phyloP scores from a whole-genome alignment of 2,329 filamentous ascomycete genomes.

The Stemphylium vesicarium region DNA sequence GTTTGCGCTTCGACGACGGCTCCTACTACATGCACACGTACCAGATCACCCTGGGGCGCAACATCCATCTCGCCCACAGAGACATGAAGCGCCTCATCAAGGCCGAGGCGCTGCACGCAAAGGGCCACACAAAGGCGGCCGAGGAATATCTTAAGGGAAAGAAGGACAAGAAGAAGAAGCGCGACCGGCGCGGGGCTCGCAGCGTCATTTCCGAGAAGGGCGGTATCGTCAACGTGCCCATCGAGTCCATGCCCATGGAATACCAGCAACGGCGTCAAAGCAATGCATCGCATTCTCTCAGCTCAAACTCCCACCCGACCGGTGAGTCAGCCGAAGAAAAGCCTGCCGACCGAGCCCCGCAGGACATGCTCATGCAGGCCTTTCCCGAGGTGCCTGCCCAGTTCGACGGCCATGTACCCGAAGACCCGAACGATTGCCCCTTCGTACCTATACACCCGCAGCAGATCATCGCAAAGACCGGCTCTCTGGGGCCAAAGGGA shows the following conservation, averaged over 20 bases:
- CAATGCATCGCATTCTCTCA: slow-evolving; percentile 57
- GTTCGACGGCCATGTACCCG: slow-evolving; percentile 65
- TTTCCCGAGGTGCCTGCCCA: slow-evolving; percentile 53
- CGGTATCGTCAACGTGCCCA: slow-evolving; percentile 62
- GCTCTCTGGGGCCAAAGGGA: slow-evolving; percentile 69
- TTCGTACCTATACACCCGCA: slow-evolving; percentile 75
- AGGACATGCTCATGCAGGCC: slow-evolving; percentile 45
- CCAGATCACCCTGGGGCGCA: slow-evolving; percentile 73
- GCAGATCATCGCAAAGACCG: slow-evolving; percentile 42
- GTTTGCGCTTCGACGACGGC: slow-evolving; percentile 75
- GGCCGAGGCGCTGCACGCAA: slow-evolving; percentile 33
- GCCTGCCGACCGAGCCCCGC: slow-evolving; percentile 39
- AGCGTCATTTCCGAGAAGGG: slow-evolving; percentile 71
- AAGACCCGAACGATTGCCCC: slow-evolving; percentile 64
- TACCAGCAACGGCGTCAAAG: slow-evolving; percentile 47
- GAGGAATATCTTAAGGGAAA: slow-evolving; percentile 26
- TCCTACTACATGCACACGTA: slow-evolving; percentile 81
- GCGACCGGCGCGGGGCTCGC: slow-evolving; percentile 60
- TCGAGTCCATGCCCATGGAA: slow-evolving; percentile 40
- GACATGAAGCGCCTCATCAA: slow-evolving; percentile 58
- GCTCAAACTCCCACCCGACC: slow-evolving; percentile 54
- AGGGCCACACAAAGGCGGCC: slow-evolving; percentile 35
- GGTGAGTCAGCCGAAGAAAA: slow-evolving; percentile 41
- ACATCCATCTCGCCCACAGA: slow-evolving; percentile 58
- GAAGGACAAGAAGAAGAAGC: slow-evolving; percentile 54